Conservation (phyloP, 2,329 filamentous ascomycete species). For the Stagonosporopsis vannaccii region DNA sequence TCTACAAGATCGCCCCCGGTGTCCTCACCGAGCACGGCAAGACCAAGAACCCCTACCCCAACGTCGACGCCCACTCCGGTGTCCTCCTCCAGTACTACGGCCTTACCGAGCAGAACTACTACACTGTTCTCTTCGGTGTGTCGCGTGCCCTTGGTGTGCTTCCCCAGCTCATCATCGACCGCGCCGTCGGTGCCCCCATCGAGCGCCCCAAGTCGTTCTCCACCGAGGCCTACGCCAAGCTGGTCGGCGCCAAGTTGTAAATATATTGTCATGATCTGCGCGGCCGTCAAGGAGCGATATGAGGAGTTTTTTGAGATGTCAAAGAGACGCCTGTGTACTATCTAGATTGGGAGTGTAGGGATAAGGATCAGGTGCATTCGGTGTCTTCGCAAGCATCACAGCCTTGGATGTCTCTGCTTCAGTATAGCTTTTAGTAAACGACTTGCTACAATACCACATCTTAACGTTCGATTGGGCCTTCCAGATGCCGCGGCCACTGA, state of each 20-base stretch:
- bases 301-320: constrained; percentile 32
- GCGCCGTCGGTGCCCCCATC: constrained; percentile 93
- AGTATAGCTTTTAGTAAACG: constrained; percentile 39
- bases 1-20: constrained; percentile 99
- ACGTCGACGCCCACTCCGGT: constrained; percentile 98
- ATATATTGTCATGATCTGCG: constrained; percentile 16
- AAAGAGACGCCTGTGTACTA: constrained; percentile 42
- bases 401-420: constrained; percentile 36
- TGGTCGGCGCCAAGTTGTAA: constrained; percentile 90
- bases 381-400: constrained; percentile 35
- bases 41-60: constrained; percentile 99
- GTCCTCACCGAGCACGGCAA: constrained; percentile 99
- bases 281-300: constrained; percentile 21
- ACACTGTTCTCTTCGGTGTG: constrained; percentile 99
- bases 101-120: constrained; percentile 98
- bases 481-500: constrained; percentile 8
- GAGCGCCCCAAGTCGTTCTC: constrained; percentile 99
- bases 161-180: constrained; percentile 99
- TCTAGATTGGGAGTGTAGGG: constrained; percentile 47
- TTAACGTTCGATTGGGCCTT: constrained; percentile 22
- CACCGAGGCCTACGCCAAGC: constrained; percentile 94
- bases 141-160: constrained; percentile 98
- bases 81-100: constrained; percentile 99
- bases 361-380: constrained; percentile 37
- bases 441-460: constrained; percentile 37